These are phyloP conservation scores for Pythium utonaiense DNA, from an alignment of 352 stramenopile species.

Conservation along the genomic window DNA sequence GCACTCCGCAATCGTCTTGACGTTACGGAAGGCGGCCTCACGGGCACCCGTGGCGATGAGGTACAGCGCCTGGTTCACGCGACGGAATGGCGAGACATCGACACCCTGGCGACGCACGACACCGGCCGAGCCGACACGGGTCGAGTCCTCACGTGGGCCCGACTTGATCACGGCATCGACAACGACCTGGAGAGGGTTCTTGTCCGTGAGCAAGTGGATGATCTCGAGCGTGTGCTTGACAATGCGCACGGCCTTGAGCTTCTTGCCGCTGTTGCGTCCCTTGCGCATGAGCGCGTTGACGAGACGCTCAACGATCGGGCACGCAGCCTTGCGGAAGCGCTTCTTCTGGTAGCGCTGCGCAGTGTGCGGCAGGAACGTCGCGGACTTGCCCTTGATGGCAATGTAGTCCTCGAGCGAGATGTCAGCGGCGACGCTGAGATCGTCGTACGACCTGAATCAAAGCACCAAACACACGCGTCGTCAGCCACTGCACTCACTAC, in stretches of 20 bases:
- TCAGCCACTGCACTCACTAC: slow-evolving; percentile 16
- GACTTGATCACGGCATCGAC: slow-evolving; percentile 91
- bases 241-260: slow-evolving; percentile 98
- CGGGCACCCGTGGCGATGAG: slow-evolving; percentile 96
- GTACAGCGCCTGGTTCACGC: slow-evolving; percentile 99
- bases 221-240: slow-evolving; percentile 99
- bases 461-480: slow-evolving; percentile 19
- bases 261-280: slow-evolving; percentile 99
- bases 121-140: slow-evolving; percentile 98
- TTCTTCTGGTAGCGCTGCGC: slow-evolving; percentile 99
- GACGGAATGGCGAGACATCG: slow-evolving; percentile 99
- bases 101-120: slow-evolving; percentile 99
- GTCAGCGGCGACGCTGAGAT: slow-evolving; percentile 97
- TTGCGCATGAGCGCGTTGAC: slow-evolving; percentile 98
- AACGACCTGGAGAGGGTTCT: slow-evolving; percentile 99
- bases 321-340: slow-evolving; percentile 99
- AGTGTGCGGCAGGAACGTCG: slow-evolving; percentile 99
- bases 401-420: slow-evolving; percentile 99
- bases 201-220: slow-evolving; percentile 99
- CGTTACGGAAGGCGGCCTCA: slow-evolving; percentile 99
- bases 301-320: slow-evolving; percentile 98
- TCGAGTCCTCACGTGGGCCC: slow-evolving; percentile 99
- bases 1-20: slow-evolving; percentile 99
- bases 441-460: slow-evolving; percentile 93
- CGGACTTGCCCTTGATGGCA: slow-evolving; percentile 97